Base-by-base conservation (phyloP, 1,139 yeast genomes). In the Geotrichum histeridarum region DNA sequence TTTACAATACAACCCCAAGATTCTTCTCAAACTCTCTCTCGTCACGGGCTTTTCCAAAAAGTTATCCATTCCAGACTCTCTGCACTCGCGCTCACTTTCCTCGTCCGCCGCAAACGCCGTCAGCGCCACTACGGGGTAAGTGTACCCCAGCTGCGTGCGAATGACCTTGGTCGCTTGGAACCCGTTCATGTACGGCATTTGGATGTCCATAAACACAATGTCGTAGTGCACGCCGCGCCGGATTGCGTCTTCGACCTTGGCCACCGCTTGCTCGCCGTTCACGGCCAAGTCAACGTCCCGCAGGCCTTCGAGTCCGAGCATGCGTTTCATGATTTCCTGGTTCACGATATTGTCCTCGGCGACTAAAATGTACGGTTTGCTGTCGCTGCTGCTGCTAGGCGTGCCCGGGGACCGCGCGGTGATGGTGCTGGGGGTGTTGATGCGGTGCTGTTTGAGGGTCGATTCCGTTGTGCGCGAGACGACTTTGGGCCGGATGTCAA, bases 171-270 rank as follows among this genome's bases (percentile, higher is more conserved):
- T 88, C 1, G 98, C 95, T 35, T 82, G 75, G 45, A 91, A 71
- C 1, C 99, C 99, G 68, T 90, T 95, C 61, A 88, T 77, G 62
- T 80, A 83, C 1, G 98, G 99, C 99, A 93, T 93, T 69, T 90
- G 96, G 51, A 93, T 89, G 71, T 93, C 99, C 98, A 93, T 91
- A 65, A 93, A 86, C 7, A 93, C 81, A 53, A 93, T 71, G 64
- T 87, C 93, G 67, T 77, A 89, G 45, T 62, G 65, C 6, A 62
- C 55, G 2, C 72, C 69, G 14, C 65, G 64, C 15, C 71, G 76
- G 54, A 75, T 72, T 4, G 83, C 75, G 39, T 76, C 77, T 59
- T 79, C 77, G 1, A 87, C 83, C 52, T 76, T 73, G 31, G 81
- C 82, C 44, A 88, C 82, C 0, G 95, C 97, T 62, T 86, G 94